Evolutionary conservation across 2,329 filamentous ascomycete species (phyloP).

Genomic region (Phaeosphaeria sp.): DNA sequence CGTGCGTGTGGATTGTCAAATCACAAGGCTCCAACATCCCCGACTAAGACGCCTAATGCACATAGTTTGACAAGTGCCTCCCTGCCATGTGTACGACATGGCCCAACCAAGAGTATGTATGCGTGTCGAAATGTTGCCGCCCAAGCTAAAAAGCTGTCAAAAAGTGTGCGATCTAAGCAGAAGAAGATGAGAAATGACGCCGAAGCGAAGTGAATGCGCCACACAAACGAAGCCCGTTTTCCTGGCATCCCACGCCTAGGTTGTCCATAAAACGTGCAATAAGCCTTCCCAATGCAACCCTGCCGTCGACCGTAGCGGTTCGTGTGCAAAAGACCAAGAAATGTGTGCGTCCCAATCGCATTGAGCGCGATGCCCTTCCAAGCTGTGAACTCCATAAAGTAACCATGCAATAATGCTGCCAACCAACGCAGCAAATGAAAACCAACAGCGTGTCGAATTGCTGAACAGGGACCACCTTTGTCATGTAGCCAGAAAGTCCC

Average conservation of each 20-base stretch:
- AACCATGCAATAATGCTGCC: neutral
- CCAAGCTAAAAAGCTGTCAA: conserved; percentile 14
- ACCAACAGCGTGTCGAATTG: conserved; percentile 9
- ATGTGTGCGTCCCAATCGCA: neutral
- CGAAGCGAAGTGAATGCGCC: conserved; percentile 14
- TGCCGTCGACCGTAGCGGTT: conserved; percentile 16
- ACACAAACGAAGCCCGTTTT: conserved; percentile 12
- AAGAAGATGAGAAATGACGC: conserved; percentile 1
- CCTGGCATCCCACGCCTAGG: conserved; percentile 12
- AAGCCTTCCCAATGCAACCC: conserved; percentile 26
- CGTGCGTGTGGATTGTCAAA: conserved; percentile 37
- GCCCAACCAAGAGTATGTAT: conserved; percentile 21
- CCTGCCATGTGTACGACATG: conserved; percentile 32
- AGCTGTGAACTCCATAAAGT: conserved; percentile 17
- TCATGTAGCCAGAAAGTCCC: conserved; percentile 67
- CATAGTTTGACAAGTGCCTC: conserved; percentile 15
- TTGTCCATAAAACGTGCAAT: conserved; percentile 18
- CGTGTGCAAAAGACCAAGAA: conserved; percentile 11
- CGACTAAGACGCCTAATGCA: conserved; percentile 5
- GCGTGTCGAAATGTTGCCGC: conserved; percentile 9
- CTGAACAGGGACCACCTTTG: conserved; percentile 1
- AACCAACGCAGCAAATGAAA: conserved; percentile 5
- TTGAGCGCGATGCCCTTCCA: conserved; percentile 5
- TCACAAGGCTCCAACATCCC: conserved; percentile 11
- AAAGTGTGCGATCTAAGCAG: conserved; percentile 2